These are phyloP conservation scores for Debaryomyces sp. DNA, from an alignment of 1,139 yeast genomes.

Conservation along the genomic window DNA sequence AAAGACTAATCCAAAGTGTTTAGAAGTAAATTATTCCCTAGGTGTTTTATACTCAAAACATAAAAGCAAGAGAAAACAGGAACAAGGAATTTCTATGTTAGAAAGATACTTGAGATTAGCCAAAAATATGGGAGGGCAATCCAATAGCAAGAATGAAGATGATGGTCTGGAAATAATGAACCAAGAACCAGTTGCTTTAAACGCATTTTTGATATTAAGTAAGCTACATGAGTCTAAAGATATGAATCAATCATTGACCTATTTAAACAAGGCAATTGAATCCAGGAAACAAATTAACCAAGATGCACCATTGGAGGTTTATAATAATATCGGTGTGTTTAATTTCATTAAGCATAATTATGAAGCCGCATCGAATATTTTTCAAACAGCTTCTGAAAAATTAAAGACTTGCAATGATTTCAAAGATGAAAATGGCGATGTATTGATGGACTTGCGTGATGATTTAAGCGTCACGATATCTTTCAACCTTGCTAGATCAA, in stretches of 20 bases:
- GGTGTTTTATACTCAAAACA: slow-evolving; percentile 72
- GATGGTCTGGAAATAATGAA: slow-evolving; percentile 28
- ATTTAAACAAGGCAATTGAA: slow-evolving; percentile 61
- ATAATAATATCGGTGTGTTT: slow-evolving; percentile 86
- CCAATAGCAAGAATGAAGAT: slow-evolving; percentile 26
- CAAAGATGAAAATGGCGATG: slow-evolving; percentile 29
- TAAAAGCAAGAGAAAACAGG: slow-evolving; percentile 36
- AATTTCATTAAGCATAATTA: slow-evolving; percentile 67
- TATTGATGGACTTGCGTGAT: slow-evolving; percentile 26
- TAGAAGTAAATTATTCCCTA: slow-evolving; percentile 75
- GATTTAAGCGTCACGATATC: slow-evolving; percentile 51
- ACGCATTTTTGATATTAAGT: slow-evolving; percentile 71
- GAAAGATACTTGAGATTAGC: slow-evolving; percentile 74
- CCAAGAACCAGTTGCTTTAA: slow-evolving; percentile 66
- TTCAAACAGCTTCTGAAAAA: slow-evolving; percentile 50
- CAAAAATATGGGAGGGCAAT: slow-evolving; percentile 41
- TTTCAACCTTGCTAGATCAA: slow-evolving; percentile 66
- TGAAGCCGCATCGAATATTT: slow-evolving; percentile 42
- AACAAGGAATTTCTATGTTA: slow-evolving; percentile 63
- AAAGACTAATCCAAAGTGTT: slow-evolving; percentile 65
- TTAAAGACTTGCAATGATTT: slow-evolving; percentile 21
- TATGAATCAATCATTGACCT: slow-evolving; percentile 58
- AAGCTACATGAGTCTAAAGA: slow-evolving; percentile 67
- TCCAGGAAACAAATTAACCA: slow-evolving; percentile 43
- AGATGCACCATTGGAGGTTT: slow-evolving; percentile 65